Base-by-base conservation (phyloP, 768 basidiomycete species). In the Termitomyces sp. region DNA sequence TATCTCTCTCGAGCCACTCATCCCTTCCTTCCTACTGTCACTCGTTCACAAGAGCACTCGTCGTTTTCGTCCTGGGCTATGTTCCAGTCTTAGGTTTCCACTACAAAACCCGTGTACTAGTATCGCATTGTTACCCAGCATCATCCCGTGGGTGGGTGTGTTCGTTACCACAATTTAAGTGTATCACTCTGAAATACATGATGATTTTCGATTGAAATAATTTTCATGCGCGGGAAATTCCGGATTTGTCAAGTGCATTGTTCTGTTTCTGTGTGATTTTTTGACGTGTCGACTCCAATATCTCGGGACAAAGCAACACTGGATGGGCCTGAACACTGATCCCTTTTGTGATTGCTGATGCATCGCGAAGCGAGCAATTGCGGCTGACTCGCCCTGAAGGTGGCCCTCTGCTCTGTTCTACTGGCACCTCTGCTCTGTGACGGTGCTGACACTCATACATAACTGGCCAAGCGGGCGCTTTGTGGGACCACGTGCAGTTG, bases 71-170 rank as follows among this genome's bases (percentile, higher is more conserved):
- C 57, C 72, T 70, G 73, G 72, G 71, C 71, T 67, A 67, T 58
- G 66, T 68, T 61, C 61, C 52, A 67, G 70, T 73, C 73, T 74
- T 59, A 69, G 71, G 72, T 74, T 66, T 68, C 39, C 67, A 70
- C 69, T 68, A 69, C 71, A 69, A 74, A 73, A 71, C 75, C 71
- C 73, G 68, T 79, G 77, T 79, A 78, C 76, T 76, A 75, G 68
- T 78, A 70, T 72, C 67, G 62, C 61, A 64, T 66, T 62, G 56
- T 65, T 58, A 65, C 62, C 55, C 53, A 55, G 30, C 55, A 45
- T 55, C 55, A 45, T 59, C 46, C 31, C 55, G 27, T 48, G 57
- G 49, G 64, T 66, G 64, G 66, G 64, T 64, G 64, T 66, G 63
- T 58, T 57, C 37, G 62, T 58, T 66, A 59, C 55, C 45, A 61